These are phyloP conservation scores for Sclerotinia nivalis DNA, from an alignment of 2,329 filamentous ascomycete genomes.

Conservation along the genomic window DNA sequence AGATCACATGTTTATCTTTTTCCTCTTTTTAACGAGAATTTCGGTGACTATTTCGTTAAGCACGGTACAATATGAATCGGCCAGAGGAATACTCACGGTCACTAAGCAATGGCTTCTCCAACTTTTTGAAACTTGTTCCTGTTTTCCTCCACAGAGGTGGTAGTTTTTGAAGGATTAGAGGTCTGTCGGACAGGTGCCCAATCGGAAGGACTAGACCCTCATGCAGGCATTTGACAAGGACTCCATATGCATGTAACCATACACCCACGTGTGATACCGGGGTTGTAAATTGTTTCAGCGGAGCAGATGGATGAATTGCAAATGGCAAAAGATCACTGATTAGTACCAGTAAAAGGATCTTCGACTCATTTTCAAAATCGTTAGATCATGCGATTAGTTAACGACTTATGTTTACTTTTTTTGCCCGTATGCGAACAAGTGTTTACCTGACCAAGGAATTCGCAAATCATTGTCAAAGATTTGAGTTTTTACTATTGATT, in stretches of 20 bases:
- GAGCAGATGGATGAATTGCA: background rate
- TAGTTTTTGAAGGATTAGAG: background rate
- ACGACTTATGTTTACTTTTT: background rate
- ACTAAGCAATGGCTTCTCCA: background rate
- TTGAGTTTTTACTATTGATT: background rate
- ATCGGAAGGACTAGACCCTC: background rate
- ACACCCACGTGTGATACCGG: slow-evolving; percentile 1
- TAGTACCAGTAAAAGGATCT: background rate
- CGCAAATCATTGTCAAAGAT: slow-evolving; percentile 6
- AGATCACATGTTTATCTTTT: background rate
- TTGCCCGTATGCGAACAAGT: background rate
- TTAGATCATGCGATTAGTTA: slow-evolving; percentile 1
- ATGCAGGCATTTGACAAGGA: background rate
- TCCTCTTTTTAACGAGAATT: background rate
- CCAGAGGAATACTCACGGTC: background rate
- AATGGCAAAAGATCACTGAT: slow-evolving; percentile 7
- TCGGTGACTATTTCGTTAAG: background rate
- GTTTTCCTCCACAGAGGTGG: background rate
- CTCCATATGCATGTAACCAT: slow-evolving; percentile 14
- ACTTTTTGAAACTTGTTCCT: background rate
- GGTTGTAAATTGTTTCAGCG: slow-evolving; percentile 1
- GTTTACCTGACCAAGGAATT: background rate
- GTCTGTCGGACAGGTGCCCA: background rate
- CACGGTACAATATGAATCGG: background rate
- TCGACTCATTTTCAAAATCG: background rate